Evolutionary conservation across 2,329 filamentous ascomycete genomes (phyloP).

Genomic region (Xylaria sp.): DNA sequence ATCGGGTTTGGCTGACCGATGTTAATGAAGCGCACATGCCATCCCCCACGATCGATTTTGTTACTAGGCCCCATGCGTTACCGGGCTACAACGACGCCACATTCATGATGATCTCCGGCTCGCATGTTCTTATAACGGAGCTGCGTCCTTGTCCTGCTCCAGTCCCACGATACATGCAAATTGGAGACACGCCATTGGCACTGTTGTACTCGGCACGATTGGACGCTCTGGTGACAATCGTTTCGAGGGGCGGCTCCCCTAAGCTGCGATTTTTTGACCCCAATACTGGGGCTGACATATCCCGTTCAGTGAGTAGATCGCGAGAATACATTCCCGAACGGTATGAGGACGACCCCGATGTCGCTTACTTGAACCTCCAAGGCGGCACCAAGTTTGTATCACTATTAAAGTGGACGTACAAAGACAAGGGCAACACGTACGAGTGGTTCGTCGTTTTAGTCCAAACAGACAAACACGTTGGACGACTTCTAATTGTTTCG

Average conservation of each 20-base stretch:
- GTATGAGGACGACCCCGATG: constrained; percentile 34
- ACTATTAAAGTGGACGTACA: constrained; percentile 59
- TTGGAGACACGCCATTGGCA: constrained; percentile 42
- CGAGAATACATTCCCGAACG: constrained; percentile 31
- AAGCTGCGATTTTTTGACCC: constrained; percentile 54
- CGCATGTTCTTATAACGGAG: constrained; percentile 49
- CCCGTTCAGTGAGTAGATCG: constrained; percentile 34
- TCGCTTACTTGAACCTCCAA: constrained; percentile 50
- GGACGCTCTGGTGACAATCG: constrained; percentile 50
- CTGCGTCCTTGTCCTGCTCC: constrained; percentile 36
- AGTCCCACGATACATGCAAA: constrained; percentile 29
- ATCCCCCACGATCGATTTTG: constrained; percentile 45
- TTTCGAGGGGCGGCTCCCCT: constrained; percentile 39
- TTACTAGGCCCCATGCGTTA: constrained; percentile 40
- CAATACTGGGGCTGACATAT: constrained; percentile 48
- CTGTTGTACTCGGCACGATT: constrained; percentile 51
- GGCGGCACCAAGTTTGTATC: constrained; percentile 53
- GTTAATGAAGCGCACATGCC: constrained; percentile 41
- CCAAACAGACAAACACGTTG: constrained; percentile 31
- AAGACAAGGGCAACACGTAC: constrained; percentile 52
- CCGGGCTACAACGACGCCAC: constrained; percentile 38
- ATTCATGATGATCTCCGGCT: constrained; percentile 46
- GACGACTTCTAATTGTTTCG: constrained; percentile 52
- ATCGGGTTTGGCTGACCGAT: constrained; percentile 49
- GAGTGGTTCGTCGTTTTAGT: constrained; percentile 56